Base-by-base conservation (phyloP, 2,329 filamentous ascomycete species). In the Ceratocystis alfenasii region DNA sequence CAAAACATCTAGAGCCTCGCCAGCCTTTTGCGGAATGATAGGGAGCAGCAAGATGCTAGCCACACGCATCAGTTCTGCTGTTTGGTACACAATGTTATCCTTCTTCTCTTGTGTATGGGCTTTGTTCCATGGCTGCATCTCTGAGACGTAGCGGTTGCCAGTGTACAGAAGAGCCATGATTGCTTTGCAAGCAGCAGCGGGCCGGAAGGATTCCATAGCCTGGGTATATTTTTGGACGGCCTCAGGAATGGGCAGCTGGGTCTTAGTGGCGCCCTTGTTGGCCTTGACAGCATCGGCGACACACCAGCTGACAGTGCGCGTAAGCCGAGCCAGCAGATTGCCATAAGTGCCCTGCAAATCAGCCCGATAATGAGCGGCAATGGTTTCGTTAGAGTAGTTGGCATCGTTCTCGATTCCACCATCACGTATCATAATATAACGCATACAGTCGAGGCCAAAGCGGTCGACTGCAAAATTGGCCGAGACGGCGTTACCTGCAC, bases 401-500 rank as follows among this genome's bases (percentile, higher is more conserved):
- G 90, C 83, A 73, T 99, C 94, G 66, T 89, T 79, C 15, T 78
- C 77, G 44, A 96, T 83, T 25, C 86, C 88, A 53, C 90, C 92
- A 68, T 92, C 87, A 68, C 87, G 83, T 69, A 90, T 83, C 69
- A 99, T 83, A 74, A 93, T 99, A 76, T 89, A 97, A 8, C 94
- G 87, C 81, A 99, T 85, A 0, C 86, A 82, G 74, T 99, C 95
- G 3, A 91, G 79, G 1, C 90, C 91, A 76, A 91, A 99, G 5
- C 92, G 84, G 69, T 96, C 87, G 61, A 97, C 82, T 12, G 94
- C 94, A 70, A 90, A 90, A 73, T 95, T 91, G 0, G 94, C 94
- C 72, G 96, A 94, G 55, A 99, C 93, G 1, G 95, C 93, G 73
- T 96, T 96, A 69, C 94, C 94, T 1, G 88, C 84, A 1, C 90